Evolutionary conservation across 768 basidiomycete genomes (phyloP).

Genomic region (Gyrodon lividus): DNA sequence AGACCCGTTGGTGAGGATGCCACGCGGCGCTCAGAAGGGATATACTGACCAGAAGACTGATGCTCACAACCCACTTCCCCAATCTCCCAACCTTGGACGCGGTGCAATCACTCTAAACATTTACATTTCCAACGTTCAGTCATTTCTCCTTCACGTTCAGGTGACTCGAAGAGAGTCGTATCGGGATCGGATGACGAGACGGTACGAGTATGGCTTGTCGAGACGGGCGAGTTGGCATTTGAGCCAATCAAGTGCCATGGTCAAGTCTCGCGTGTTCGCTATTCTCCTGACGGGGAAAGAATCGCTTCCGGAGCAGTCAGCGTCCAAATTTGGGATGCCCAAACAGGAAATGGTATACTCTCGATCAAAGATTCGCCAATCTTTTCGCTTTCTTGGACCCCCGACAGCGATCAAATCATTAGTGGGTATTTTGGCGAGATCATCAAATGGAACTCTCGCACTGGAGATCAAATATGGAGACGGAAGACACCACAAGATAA

Average conservation of each 20-base stretch:
- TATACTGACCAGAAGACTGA: too few species aligned
- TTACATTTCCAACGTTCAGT: too few species aligned
- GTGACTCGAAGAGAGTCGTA: slow-evolving; percentile 39
- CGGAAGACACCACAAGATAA: not conserved
- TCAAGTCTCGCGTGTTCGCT: not conserved
- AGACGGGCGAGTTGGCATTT: slow-evolving; percentile 1
- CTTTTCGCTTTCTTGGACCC: not conserved
- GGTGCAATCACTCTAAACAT: too few species aligned
- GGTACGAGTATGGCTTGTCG: slow-evolving; percentile 3
- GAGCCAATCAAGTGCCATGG: not conserved
- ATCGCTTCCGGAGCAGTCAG: slow-evolving; percentile 1
- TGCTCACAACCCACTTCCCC: too few species aligned
- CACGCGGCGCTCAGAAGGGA: too few species aligned
- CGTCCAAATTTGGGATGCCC: not conserved
- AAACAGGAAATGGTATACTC: not conserved
- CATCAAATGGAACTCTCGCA: too few species aligned
- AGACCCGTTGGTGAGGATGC: too few species aligned
- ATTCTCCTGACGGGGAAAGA: slow-evolving; percentile 2
- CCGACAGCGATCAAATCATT: not conserved
- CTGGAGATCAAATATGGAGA: too few species aligned
- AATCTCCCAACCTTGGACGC: too few species aligned
- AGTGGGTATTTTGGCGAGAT: too few species aligned
- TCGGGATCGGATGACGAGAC: slow-evolving; percentile 38
- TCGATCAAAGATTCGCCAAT: not conserved
- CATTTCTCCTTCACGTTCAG: too few species aligned